Evolutionary conservation across 768 basidiomycete species (phyloP), one percentile per base, ranked within the genome.

Genomic region (Suillus luteus): DNA sequence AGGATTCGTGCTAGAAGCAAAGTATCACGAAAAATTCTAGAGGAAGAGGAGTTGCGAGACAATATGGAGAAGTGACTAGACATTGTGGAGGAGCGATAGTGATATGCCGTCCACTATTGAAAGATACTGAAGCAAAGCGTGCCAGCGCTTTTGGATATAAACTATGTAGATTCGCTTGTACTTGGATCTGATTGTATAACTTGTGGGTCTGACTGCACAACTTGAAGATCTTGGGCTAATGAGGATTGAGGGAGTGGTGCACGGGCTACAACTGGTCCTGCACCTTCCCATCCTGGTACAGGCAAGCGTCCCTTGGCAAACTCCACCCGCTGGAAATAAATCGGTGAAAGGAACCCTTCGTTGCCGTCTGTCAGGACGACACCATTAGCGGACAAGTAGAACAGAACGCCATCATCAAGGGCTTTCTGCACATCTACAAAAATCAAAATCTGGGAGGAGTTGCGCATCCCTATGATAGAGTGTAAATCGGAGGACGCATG

Each of bases 281-380:
- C 17, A 15, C 66, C 61, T 62, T 70, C 64, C 76, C 74, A 75
- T 17, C 73, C 69, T 22, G 64, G 49, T 35, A 69, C 54, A 10
- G 65, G 67, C 11, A 62, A 68, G 40, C 66, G 65, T 35, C 70
- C 63, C 57, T 58, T 58, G 35, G 69, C 70, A 64, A 83, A 80
- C 67, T 90, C 88, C 1, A 94, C 94, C 17, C 84, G 81, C 19
- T 77, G 67, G 76, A 97, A 99, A 71, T 86, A 91, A 31, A 84
- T 76, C 4, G 86, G 81, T 1, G 76, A 70, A 14, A 96, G 70
- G 62, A 85, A 79, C 0, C 95, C 94, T 3, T 72, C 69, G 64
- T 93, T 80, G 1, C 96, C 96, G 58, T 86, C 87, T 0, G 93
- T 94, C 1, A 99, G 83, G 12, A 98, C 83, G 22, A 98, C 96